Evolutionary conservation across 345 rosid genomes (phyloP), one percentile per base, ranked within the genome.

Genomic region (Litchi chinensis): DNA sequence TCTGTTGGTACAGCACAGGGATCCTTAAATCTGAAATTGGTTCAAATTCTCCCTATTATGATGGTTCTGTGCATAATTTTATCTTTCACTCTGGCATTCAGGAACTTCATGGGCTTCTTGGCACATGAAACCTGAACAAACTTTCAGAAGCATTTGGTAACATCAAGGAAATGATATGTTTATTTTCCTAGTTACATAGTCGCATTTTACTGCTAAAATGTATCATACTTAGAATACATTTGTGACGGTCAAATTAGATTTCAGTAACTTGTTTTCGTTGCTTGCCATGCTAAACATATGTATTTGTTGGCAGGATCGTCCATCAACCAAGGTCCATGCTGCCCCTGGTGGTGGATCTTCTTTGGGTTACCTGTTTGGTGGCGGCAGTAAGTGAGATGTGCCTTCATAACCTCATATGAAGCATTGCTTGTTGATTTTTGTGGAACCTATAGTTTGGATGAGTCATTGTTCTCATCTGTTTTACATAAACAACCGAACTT

Each of bases 341-440:
- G 87, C 89, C 59, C 86, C 89, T 21, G 89, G 89, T 37, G 89
- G 89, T 26, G 89, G 87, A 66, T 86, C 87, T 50, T 86, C 89
- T 21, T 84, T 86, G 65, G 82, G 59, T 52, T 86, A 84, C 83
- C 89, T 84, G 68, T 87, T 84, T 12, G 86, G 89, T 18, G 80
- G 75, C 37, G 83, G 82, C 22, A 81, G 82, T 65, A 87, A 87
- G 32, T 82, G 76, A 74, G 19, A 26, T 50, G 46, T 75, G 63
- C 24, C 21, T 48, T 43, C 76, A 21, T 32, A 26, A 37, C 64
- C 43, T 50, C 65, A 37, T 77, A 44, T 39, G 81, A 26, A 74
- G 74, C 73, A 43, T 39, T 78, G 82, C 56, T 78, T 82, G 73
- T 81, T 79, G 76, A 80, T 82, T 80, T 57, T 82, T 73, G 81